Evolutionary conservation across 306 rosid genomes (phyloP), one percentile per base, ranked within the genome.

Genomic region (Carpinus fangiana): DNA sequence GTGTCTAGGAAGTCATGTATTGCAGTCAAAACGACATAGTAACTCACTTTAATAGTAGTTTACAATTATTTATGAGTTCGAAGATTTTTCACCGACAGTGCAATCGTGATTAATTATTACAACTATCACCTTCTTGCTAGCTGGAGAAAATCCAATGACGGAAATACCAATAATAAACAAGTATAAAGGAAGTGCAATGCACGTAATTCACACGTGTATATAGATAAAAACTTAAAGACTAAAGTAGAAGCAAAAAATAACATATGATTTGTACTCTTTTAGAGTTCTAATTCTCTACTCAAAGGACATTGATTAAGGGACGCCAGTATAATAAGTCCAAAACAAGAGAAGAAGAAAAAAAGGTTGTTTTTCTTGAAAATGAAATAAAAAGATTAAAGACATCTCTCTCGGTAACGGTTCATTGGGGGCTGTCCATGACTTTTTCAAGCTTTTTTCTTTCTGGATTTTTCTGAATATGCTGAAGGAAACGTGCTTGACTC

Each of bases 401-500:
- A 14, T 68, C 13, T 23, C 9, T 45, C 7, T n/a, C 5, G 34
- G 55, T 9, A 45, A 45, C 18, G 34, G 60, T 31, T 47, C 81
- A 43, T 31, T 14, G 13, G 2, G 48, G 3, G 28, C 28, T 72
- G 26, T 23, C 65, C 55, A 76, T n/a, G 36, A 56, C 70, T 81
- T 12, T 73, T 41, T 41, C 7, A 3, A 3, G 26, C 26, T 5
- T 5, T 81, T 9, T 52, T 62, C 57, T 73, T 75, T 75, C 72
- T 62, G 73, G 66, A 31, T 31, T 31, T 31, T 31, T 31, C 34
- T 31, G 34, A 31, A 31, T 31, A 31, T 31, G 41, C 38, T 28
- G 50, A 36, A 78, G 55, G 92, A 81, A 83, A 81, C 93, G 92
- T 89, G 96, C 80, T 84, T 83, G 90, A 91, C 89, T 76, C 64